Percentiles rank a stretch among this genome's conserved stretches.
These are phyloP conservation scores for Penicillium nucicola DNA, from an alignment of 495 filamentous ascomycete genomes.

Conservation along the genomic window DNA sequence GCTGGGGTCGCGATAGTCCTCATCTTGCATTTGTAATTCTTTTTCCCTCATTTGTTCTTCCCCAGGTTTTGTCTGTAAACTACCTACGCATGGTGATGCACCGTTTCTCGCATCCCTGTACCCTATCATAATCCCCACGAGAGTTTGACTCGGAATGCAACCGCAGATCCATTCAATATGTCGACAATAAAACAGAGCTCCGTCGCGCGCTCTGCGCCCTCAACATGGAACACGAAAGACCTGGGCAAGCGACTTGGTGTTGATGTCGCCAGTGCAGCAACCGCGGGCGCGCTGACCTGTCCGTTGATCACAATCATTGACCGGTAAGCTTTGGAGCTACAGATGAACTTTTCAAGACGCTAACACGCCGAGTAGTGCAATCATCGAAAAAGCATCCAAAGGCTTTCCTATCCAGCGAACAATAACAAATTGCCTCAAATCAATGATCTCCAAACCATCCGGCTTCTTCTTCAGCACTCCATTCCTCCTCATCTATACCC, in stretches of 20 bases:
- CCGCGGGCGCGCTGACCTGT: conserved; percentile 78
- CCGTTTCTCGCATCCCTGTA: too few species aligned
- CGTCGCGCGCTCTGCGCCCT: conserved; percentile 8
- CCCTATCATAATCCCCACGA: not conserved
- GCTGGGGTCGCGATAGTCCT: conserved; percentile 1
- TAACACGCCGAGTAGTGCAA: conserved; percentile 55
- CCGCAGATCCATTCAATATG: conserved; percentile 29
- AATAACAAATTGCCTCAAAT: conserved; percentile 58
- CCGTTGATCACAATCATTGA: conserved; percentile 91
- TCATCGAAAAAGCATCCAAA: conserved; percentile 94
- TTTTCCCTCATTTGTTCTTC: conserved; percentile 13
- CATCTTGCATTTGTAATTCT: conserved; percentile 18
- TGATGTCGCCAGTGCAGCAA: conserved; percentile 70
- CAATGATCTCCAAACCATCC: conserved; percentile 66
- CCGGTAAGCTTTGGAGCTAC: conserved; percentile 53
- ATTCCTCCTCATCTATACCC: conserved; percentile 79
- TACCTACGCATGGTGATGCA: not conserved
- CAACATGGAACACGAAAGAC: conserved; percentile 74
- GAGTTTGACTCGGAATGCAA: conserved; percentile 34
- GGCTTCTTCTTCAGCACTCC: conserved; percentile 73
- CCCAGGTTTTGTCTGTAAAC: not conserved
- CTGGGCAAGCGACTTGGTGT: conserved; percentile 64
- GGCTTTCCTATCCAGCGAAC: conserved; percentile 66
- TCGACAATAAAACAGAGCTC: conserved; percentile 22
- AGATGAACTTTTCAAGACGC: not conserved